A percentile compares a stretch with the other conserved stretches of the same genome.
These are phyloP conservation scores for Monoraphidium neglectum DNA, from an alignment of 139 green algal species.

Conservation along the genomic window DNA sequence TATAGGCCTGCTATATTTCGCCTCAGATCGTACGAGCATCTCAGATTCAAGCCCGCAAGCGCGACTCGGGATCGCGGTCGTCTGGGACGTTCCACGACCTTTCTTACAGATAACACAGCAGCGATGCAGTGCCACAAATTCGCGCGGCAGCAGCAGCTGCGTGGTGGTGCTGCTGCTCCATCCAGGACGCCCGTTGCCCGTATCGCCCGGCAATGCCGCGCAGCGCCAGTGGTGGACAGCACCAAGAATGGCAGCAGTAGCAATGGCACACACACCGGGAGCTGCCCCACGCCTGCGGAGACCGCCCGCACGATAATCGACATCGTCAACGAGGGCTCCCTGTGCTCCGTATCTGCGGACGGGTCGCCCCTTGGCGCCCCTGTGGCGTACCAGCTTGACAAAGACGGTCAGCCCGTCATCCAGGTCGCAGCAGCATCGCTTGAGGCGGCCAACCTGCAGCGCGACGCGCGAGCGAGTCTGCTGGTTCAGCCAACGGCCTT, in stretches of 20 bases:
- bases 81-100: no score
- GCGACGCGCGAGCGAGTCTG: conserved; percentile 66
- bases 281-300: conserved; percentile 51
- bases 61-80: no score
- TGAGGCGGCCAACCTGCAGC: conserved; percentile 75
- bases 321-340: conserved; percentile 59
- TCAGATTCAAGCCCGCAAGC: no score
- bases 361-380: conserved; percentile 71
- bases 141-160: no score
- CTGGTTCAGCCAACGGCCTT: conserved; percentile 78
- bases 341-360: conserved; percentile 61
- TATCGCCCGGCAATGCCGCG: no score
- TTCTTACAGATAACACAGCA: no score
- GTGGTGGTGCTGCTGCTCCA: no score
- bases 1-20: no score
- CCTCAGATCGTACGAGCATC: no score
- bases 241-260: background rate
- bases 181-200: no score
- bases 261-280: conserved; percentile 7
- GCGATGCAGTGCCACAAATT: no score
- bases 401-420: conserved; percentile 69
- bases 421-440: conserved; percentile 62
- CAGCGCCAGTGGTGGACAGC: background rate
- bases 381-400: conserved; percentile 78
- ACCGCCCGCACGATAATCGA: conserved; percentile 72